A percentile compares a stretch with the other conserved stretches of the same genome.
These are phyloP conservation scores for Botrytis pseudocinerea DNA, from an alignment of 2,329 filamentous ascomycete species.

Conservation along the genomic window DNA sequence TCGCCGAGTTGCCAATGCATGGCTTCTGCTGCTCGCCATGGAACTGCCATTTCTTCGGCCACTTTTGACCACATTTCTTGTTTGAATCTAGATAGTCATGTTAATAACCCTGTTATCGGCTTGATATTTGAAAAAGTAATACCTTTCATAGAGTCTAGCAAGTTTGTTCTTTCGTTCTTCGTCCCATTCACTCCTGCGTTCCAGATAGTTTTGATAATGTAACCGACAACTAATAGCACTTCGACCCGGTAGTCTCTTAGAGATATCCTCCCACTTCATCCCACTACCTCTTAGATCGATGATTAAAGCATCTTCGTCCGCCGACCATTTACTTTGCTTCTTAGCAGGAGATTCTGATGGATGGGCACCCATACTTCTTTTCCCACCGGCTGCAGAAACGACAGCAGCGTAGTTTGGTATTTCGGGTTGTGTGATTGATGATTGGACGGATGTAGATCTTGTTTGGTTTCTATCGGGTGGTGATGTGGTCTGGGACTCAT, in stretches of 20 bases:
- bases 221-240: conserved; percentile 93
- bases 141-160: conserved; percentile 93
- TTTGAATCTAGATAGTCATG: conserved; percentile 69
- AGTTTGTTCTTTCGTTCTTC: conserved; percentile 98
- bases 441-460: conserved; percentile 36
- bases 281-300: conserved; percentile 86
- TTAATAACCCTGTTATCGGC: conserved; percentile 19
- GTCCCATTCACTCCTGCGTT: conserved; percentile 91
- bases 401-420: conserved; percentile 34
- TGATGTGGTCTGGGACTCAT: conserved; percentile 62
- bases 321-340: conserved; percentile 96
- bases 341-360: conserved; percentile 71
- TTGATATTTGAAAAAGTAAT: conserved; percentile 33
- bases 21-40: conserved; percentile 92
- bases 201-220: conserved; percentile 96
- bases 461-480: conserved; percentile 42
- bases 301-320: conserved; percentile 89
- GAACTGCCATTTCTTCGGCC: conserved; percentile 90
- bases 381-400: conserved; percentile 41
- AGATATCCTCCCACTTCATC: conserved; percentile 99
- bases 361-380: conserved; percentile 56
- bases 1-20: conserved; percentile 99
- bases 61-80: conserved; percentile 97
- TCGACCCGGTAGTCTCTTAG: conserved; percentile 82
- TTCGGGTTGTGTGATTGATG: conserved; percentile 33